Evolutionary conservation across 2,329 filamentous ascomycete species (phyloP).

Genomic region (Exserohilum rostratum): DNA sequence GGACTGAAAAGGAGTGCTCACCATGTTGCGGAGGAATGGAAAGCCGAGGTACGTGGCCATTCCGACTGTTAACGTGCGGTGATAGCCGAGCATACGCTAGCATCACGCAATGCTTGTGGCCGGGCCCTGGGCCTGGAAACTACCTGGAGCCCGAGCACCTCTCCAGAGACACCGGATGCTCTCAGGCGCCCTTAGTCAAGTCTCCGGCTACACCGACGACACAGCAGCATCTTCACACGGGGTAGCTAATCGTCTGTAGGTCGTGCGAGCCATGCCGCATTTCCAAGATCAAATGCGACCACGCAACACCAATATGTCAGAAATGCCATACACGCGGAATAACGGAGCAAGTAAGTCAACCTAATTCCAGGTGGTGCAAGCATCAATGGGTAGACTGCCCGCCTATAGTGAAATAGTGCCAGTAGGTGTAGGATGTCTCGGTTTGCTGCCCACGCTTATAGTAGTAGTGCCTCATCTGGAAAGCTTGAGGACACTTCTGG

Average conservation of each 20-base stretch:
- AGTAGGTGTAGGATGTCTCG: no score
- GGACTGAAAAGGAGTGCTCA: neutral
- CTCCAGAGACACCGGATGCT: slow-evolving; percentile 6
- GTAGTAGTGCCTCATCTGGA: no score
- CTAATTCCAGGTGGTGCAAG: neutral
- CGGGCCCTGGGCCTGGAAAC: neutral
- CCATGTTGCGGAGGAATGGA: slow-evolving; percentile 45
- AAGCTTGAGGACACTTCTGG: no score
- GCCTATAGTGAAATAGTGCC: neutral
- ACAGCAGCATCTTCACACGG: no score
- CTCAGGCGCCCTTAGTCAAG: no score
- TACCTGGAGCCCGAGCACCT: neutral
- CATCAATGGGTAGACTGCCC: neutral
- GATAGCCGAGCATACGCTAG: neutral
- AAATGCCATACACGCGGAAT: slow-evolving; percentile 44
- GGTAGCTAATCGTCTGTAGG: slow-evolving; percentile 27
- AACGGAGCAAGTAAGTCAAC: slow-evolving; percentile 36
- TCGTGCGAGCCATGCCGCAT: slow-evolving; percentile 47
- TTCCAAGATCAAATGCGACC: slow-evolving; percentile 46
- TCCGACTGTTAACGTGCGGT: neutral
- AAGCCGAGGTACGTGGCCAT: slow-evolving; percentile 39
- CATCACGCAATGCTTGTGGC: neutral
- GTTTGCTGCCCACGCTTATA: no score
- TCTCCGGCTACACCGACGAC: no score
- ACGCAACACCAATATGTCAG: slow-evolving; percentile 41